These are phyloP conservation scores for Botrytis elliptica DNA, from an alignment of 2,329 filamentous ascomycete genomes.

Conservation along the genomic window DNA sequence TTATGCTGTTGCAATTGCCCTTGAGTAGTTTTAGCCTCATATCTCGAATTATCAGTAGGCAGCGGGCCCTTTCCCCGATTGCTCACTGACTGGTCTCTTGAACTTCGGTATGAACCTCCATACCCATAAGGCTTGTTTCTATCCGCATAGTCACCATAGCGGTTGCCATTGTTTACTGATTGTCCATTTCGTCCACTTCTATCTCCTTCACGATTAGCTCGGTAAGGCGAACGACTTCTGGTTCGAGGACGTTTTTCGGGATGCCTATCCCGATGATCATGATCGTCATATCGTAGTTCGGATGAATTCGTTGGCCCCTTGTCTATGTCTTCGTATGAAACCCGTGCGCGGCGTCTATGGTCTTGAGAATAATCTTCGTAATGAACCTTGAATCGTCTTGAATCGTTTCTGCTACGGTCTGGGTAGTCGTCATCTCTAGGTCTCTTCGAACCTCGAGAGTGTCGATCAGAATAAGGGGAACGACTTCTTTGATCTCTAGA, in stretches of 20 bases:
- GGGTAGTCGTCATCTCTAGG: slow-evolving; percentile 61
- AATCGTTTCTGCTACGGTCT: slow-evolving; percentile 50
- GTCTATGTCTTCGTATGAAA: slow-evolving; percentile 58
- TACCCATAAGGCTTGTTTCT: slow-evolving; percentile 35
- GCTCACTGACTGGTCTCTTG: slow-evolving; percentile 60
- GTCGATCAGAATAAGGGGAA: slow-evolving; percentile 51
- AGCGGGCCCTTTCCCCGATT: slow-evolving; percentile 61
- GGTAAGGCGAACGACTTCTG: slow-evolving; percentile 49
- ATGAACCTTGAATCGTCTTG: slow-evolving; percentile 59
- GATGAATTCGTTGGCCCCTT: slow-evolving; percentile 37
- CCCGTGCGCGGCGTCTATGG: slow-evolving; percentile 48
- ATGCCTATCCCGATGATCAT: slow-evolving; percentile 52
- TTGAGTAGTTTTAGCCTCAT: slow-evolving; percentile 68
- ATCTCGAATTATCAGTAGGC: slow-evolving; percentile 57
- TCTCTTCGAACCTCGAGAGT: slow-evolving; percentile 61
- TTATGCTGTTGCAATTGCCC: slow-evolving; percentile 54
- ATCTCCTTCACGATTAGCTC: slow-evolving; percentile 39
- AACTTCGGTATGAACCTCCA: slow-evolving; percentile 48
- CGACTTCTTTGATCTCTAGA: slow-evolving; percentile 51
- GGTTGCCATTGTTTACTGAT: slow-evolving; percentile 29
- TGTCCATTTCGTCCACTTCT: slow-evolving; percentile 29
- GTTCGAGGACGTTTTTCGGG: slow-evolving; percentile 56
- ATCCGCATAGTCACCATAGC: slow-evolving; percentile 25
- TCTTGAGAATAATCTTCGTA: slow-evolving; percentile 56
- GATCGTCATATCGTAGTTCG: slow-evolving; percentile 50